Conservation (phyloP, 2,329 filamentous ascomycete species). For the Rhynchosporium secalis region DNA sequence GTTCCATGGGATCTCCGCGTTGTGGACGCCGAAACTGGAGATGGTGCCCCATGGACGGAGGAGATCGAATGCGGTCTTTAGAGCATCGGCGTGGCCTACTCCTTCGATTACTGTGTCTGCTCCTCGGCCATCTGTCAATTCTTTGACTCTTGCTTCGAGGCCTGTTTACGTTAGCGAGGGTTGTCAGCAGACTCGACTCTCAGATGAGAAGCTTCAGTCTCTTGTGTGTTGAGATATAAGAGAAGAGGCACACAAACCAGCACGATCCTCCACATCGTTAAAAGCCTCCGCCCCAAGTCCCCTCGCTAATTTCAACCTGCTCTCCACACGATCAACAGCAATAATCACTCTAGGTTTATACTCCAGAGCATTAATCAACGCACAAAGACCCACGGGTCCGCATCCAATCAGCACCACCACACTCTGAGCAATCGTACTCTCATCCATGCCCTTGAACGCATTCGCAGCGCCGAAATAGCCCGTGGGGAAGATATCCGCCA, state of each 20-base stretch:
- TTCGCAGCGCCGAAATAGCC: slow-evolving; percentile 83
- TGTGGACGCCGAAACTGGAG: slow-evolving; percentile 75
- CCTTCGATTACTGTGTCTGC: slow-evolving; percentile 84
- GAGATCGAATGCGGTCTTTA: slow-evolving; percentile 70
- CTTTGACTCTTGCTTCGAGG: slow-evolving; percentile 67
- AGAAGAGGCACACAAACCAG: slow-evolving; percentile 44
- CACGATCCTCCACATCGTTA: slow-evolving; percentile 70
- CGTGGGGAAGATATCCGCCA: slow-evolving; percentile 91
- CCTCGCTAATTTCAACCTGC: slow-evolving; percentile 70
- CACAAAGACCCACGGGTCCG: slow-evolving; percentile 82
- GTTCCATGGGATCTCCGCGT: slow-evolving; percentile 56
- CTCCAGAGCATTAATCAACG: slow-evolving; percentile 74
- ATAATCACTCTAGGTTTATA: slow-evolving; percentile 74
- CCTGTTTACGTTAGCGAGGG: slow-evolving; percentile 11
- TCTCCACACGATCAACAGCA: slow-evolving; percentile 76
- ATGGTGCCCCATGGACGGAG: slow-evolving; percentile 72
- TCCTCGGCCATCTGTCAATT: slow-evolving; percentile 75
- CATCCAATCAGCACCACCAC: slow-evolving; percentile 82
- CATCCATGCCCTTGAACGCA: slow-evolving; percentile 63
- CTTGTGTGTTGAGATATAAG: neutral
- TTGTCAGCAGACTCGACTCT: neutral
- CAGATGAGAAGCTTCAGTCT: too few relatives aligned
- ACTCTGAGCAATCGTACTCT: slow-evolving; percentile 60
- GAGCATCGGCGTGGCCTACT: slow-evolving; percentile 67
- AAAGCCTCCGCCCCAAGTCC: slow-evolving; percentile 78